Percentiles rank a stretch among this genome's conserved stretches.
phyloP scores from a whole-genome alignment of 805 yeast species.

The Metschnikowia gelsemii region DNA sequence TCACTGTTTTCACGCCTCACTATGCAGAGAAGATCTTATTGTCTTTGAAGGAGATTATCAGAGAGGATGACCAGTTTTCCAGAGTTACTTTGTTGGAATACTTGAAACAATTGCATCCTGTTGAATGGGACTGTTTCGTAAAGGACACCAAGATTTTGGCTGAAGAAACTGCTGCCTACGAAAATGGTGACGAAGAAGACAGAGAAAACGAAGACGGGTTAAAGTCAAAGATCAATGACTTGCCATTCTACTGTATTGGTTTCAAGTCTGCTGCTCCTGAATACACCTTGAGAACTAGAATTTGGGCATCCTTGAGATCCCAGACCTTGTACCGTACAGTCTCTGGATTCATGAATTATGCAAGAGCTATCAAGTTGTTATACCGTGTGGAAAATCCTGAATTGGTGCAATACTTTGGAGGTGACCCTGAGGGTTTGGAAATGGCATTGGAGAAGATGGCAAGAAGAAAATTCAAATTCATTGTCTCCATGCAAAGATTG shows the following conservation, averaged over 20 bases:
- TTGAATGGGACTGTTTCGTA: conserved; percentile 57
- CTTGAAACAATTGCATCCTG: conserved; percentile 54
- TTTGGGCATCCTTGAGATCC: conserved; percentile 49
- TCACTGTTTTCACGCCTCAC: conserved; percentile 89
- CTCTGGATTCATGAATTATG: conserved; percentile 48
- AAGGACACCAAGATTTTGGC: conserved; percentile 55
- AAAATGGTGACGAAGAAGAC: conserved; percentile 49
- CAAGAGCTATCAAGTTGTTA: conserved; percentile 46
- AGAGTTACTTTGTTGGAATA: conserved; percentile 56
- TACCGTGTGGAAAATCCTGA: conserved; percentile 49
- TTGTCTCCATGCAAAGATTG: conserved; percentile 65
- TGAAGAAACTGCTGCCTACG: conserved; percentile 73
- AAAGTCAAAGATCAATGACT: conserved; percentile 72
- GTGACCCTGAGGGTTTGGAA: conserved; percentile 95
- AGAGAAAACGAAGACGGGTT: conserved; percentile 56
- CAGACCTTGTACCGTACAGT: conserved; percentile 49
- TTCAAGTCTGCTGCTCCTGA: conserved; percentile 50
- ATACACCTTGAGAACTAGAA: conserved; percentile 46
- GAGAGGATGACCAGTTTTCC: conserved; percentile 64
- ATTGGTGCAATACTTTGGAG: conserved; percentile 96
- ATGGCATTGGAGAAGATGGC: conserved; percentile 82
- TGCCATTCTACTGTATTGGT: conserved; percentile 48
- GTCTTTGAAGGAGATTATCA: conserved; percentile 73
- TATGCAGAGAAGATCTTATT: conserved; percentile 79
- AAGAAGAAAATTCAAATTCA: conserved; percentile 59